Base-by-base conservation (phyloP, 257 asterid genomes). In the Henckelia pumila region DNA sequence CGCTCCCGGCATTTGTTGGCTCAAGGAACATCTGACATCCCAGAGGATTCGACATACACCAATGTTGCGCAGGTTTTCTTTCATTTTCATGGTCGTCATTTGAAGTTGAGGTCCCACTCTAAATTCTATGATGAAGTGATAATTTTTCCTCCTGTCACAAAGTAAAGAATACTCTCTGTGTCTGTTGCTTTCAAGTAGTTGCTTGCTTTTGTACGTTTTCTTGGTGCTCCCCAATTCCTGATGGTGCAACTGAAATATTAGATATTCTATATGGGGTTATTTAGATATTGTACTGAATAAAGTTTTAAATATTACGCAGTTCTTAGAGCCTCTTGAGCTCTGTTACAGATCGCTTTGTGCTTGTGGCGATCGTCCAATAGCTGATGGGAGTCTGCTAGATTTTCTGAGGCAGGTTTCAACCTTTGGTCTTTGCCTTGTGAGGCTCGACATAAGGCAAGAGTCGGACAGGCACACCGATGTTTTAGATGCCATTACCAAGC, bases 251-350 rank as follows among this genome's bases (percentile, higher is more conserved):
- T 35, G 47, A 35, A 35, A 35, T 35, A 9, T 35, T 35, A 9
- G 14, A 35, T 35, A 10, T 35, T 35, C 16, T 2, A 35, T 35
- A 35, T 1, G 47, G 4, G 47, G 4, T 35, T 1, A 35, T 35
- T 35, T 10, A 35, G 47, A 2, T 35, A 35, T 35, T 11, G 4
- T 3, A 35, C 16, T 35, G 52, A 40, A 4, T 40, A 40, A 40
- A 40, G 23, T 21, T 65, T 68, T 73, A 37, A 35, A 1, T 58
- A 20, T 64, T 40, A 10, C 55, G 19, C 83, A 85, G 92, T 77
- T 86, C 37, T 62, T 86, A 78, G 89, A 79, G 61, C 92, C 92
- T 64, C 89, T 83, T 33, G 91, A 85, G 82, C 83, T 85, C 73
- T 85, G 91, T 30, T 85, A 83, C 76, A 57, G 87, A 59, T 86